These are phyloP conservation scores for Pseudonectria foliicola DNA, from an alignment of 2,329 filamentous ascomycete species.

Conservation along the genomic window DNA sequence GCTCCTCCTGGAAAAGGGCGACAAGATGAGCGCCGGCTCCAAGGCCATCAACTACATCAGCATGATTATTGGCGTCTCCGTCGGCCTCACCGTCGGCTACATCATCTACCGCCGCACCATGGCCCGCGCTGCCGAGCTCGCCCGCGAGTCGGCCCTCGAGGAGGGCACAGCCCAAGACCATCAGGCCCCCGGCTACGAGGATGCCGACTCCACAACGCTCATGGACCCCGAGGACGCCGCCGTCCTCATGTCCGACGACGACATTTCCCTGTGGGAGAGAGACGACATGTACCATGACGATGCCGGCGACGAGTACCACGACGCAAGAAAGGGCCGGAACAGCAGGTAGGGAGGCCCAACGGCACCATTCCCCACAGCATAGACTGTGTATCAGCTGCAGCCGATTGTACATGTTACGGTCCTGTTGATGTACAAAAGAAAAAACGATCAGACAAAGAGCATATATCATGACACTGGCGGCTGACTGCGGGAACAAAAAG, in stretches of 20 bases:
- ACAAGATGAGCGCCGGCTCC: slow-evolving; percentile 71
- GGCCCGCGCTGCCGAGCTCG: slow-evolving; percentile 53
- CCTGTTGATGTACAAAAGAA: too few species aligned
- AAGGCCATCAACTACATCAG: slow-evolving; percentile 78
- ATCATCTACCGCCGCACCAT: slow-evolving; percentile 75
- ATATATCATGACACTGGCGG: too few species aligned
- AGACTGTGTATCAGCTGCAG: too few species aligned
- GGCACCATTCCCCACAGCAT: not conserved
- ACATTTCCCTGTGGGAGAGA: slow-evolving; percentile 51
- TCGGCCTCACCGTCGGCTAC: slow-evolving; percentile 71
- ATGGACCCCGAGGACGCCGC: slow-evolving; percentile 44
- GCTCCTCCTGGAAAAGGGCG: slow-evolving; percentile 72
- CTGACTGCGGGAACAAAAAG: not conserved
- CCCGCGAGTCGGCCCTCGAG: slow-evolving; percentile 33
- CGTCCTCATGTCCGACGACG: slow-evolving; percentile 51
- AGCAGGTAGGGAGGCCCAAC: slow-evolving; percentile 2
- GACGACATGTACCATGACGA: slow-evolving; percentile 28
- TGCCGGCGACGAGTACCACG: slow-evolving; percentile 24
- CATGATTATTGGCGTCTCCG: slow-evolving; percentile 63
- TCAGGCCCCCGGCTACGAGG: slow-evolving; percentile 34
- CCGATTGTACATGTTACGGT: too few species aligned
- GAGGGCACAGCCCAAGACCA: slow-evolving; percentile 26
- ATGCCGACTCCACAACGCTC: slow-evolving; percentile 34
- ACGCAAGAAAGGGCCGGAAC: slow-evolving; percentile 4
- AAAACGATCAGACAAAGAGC: too few species aligned